phyloP scores from a whole-genome alignment of 2,329 filamentous ascomycete genomes.

The Thielaviopsis populi region DNA sequence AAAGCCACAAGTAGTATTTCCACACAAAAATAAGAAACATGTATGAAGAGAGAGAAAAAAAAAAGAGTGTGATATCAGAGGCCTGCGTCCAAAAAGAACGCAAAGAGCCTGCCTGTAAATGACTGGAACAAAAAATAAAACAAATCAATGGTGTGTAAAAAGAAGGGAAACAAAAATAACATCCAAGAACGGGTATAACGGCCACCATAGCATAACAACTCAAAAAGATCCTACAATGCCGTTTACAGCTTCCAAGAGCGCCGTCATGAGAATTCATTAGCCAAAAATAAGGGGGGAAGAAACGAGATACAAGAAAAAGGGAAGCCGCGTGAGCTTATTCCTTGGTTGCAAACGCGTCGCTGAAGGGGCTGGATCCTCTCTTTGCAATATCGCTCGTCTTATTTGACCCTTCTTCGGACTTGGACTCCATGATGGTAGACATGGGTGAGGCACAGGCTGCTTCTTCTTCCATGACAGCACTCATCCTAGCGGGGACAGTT shows the following conservation, averaged over 20 bases:
- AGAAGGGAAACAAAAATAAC: constrained; percentile 6
- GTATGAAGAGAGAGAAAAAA: neutral
- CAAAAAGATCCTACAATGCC: constrained; percentile 1
- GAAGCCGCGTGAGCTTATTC: constrained; percentile 24
- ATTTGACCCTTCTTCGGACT: constrained; percentile 23
- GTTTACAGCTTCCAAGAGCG: neutral
- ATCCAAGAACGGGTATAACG: neutral
- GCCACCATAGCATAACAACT: neutral
- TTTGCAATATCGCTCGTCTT: constrained; percentile 20
- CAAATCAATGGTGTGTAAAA: constrained; percentile 15
- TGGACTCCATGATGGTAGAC: constrained; percentile 19
- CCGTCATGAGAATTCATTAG: constrained; percentile 5
- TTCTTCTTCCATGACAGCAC: constrained; percentile 41
- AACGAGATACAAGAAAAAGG: neutral
- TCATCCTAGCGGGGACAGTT: constrained; percentile 33
- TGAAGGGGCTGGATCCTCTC: constrained; percentile 36
- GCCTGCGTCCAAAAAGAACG: neutral
- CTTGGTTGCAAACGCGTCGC: constrained; percentile 42
- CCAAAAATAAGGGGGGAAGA: neutral
- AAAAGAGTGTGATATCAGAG: neutral
- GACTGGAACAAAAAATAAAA: constrained; percentile 9
- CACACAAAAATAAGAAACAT: neutral
- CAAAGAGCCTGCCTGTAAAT: neutral
- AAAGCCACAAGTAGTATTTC: neutral
- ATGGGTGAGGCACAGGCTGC: constrained; percentile 28